These are phyloP conservation scores for Helicostylum pulchrum DNA, from an alignment of 192 early-diverging fungal species.

Conservation along the genomic window DNA sequence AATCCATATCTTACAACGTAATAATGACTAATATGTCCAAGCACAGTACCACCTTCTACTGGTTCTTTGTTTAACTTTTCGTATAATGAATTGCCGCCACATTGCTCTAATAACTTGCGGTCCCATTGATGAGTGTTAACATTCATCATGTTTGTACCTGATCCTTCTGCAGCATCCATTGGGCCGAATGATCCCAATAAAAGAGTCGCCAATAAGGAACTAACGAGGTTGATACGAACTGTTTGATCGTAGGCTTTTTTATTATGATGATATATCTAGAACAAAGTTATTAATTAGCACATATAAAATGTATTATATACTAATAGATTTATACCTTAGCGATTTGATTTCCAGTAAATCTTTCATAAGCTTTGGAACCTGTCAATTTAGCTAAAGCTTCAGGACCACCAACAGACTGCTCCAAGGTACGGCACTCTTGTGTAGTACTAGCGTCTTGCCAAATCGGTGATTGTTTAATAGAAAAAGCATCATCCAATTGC, in stretches of 20 bases:
- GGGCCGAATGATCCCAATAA: slow-evolving; percentile 53
- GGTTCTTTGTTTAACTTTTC: slow-evolving; percentile 46
- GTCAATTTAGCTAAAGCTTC: slow-evolving; percentile 60
- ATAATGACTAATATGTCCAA: slow-evolving; percentile 58
- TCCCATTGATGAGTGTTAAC: slow-evolving; percentile 58
- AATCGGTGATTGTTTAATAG: slow-evolving; percentile 66
- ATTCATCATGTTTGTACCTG: slow-evolving; percentile 81
- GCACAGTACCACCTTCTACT: slow-evolving; percentile 31
- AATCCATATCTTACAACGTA: slow-evolving; percentile 68
- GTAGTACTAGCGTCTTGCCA: slow-evolving; percentile 82
- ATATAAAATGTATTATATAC: neutral
- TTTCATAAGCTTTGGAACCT: slow-evolving; percentile 76
- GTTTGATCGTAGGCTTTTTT: slow-evolving; percentile 42
- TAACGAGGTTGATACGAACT: slow-evolving; percentile 67
- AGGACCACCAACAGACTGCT: slow-evolving; percentile 60
- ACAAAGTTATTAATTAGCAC: neutral
- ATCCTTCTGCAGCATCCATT: slow-evolving; percentile 72
- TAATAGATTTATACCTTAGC: slow-evolving; percentile 53
- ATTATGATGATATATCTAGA: slow-evolving; percentile 40
- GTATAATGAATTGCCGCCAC: slow-evolving; percentile 35
- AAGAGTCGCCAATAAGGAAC: slow-evolving; percentile 67
- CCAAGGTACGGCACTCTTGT: slow-evolving; percentile 59
- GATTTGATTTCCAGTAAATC: slow-evolving; percentile 77
- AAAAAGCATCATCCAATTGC: slow-evolving; percentile 55
- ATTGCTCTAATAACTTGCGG: slow-evolving; percentile 36